phyloP scores from a whole-genome alignment of 2,329 filamentous ascomycete species.

The Aureobasidium sp. region DNA sequence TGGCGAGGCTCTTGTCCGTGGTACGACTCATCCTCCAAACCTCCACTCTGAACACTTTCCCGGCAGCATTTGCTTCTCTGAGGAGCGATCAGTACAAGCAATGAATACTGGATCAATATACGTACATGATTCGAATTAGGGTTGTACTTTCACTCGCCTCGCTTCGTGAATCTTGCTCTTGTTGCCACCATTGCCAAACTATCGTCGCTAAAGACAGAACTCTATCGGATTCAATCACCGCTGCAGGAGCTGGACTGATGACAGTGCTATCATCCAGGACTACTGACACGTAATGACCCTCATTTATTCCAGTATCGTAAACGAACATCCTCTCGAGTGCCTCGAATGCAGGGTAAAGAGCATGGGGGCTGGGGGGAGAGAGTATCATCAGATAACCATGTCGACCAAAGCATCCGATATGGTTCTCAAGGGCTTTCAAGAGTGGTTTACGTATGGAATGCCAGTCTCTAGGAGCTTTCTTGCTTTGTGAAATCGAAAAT shows the following conservation, averaged over 20 bases:
- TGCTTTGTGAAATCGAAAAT: too few species aligned
- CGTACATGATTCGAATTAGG: background rate
- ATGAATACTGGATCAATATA: background rate
- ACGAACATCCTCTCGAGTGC: background rate
- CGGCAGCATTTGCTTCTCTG: background rate
- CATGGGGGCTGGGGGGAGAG: background rate
- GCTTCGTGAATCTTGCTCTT: too few species aligned
- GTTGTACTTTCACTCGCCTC: background rate
- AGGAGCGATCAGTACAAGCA: background rate
- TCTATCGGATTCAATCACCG: too few species aligned
- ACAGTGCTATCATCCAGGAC: background rate
- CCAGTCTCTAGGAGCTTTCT: too few species aligned
- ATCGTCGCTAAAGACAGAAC: background rate
- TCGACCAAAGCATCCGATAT: background rate
- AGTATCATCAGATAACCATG: background rate
- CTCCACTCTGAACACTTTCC: background rate
- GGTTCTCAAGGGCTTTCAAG: background rate
- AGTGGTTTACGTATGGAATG: background rate
- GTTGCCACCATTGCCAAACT: slow-evolving; percentile 2
- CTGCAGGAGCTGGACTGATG: background rate
- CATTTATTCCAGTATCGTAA: background rate
- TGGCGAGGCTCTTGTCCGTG: background rate
- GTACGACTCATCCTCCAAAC: background rate
- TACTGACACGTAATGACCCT: background rate
- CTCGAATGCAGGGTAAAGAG: background rate